Evolutionary conservation across 2,329 filamentous ascomycete species (phyloP).

Genomic region (Aureobasidium zeae): DNA sequence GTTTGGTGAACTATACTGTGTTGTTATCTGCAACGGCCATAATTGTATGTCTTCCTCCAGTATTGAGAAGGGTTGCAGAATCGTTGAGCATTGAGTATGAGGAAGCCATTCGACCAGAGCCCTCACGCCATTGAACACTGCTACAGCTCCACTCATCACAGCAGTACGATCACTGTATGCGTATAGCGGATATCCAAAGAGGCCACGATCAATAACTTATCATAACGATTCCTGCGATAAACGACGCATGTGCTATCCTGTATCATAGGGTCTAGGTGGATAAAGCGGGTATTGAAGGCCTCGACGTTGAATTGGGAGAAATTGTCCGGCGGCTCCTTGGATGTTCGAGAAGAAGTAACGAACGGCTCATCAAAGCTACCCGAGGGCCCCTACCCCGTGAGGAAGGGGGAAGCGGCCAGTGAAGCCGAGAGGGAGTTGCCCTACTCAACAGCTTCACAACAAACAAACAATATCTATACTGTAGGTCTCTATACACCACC

Average conservation of each 20-base stretch:
- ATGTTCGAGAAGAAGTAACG: conserved; percentile 6
- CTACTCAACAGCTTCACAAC: conserved; percentile 7
- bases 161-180: no score
- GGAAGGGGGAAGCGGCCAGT: not conserved
- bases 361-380: conserved; percentile 2
- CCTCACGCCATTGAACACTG: no score
- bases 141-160: no score
- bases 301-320: not conserved
- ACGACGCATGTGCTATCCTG: no score
- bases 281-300: not conserved
- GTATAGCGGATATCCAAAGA: no score
- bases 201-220: not conserved
- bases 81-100: conserved; percentile 1
- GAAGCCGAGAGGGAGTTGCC: not conserved
- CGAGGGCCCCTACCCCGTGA: not conserved
- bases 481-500: no score
- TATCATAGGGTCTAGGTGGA: no score
- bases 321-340: not conserved
- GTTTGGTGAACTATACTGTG: not conserved
- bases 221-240: conserved; percentile 3
- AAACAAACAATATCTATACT: not conserved
- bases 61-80: conserved; percentile 10
- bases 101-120: not conserved
- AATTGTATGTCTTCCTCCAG: not conserved
- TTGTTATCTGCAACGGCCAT: conserved; percentile 2